phyloP scores from a whole-genome alignment of 78 protist species.

The Dictyostelium capitatum region DNA sequence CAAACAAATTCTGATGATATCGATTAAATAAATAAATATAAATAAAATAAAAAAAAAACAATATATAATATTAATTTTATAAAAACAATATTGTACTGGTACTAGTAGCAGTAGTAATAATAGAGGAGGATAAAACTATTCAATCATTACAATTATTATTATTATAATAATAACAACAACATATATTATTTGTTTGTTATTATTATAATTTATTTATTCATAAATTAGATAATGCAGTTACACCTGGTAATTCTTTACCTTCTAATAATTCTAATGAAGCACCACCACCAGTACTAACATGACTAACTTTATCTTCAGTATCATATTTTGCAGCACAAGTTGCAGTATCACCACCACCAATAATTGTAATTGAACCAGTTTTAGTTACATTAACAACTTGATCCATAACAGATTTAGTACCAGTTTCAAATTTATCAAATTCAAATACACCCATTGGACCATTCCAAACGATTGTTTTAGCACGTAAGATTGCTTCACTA shows the following conservation, averaged over 20 bases:
- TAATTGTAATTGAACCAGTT: slow-evolving; percentile 93
- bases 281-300: slow-evolving; percentile 99
- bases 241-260: slow-evolving; percentile 92
- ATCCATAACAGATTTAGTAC: slow-evolving; percentile 91
- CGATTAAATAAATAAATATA: not conserved
- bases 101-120: no score
- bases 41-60: not conserved
- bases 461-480: slow-evolving; percentile 98
- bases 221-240: slow-evolving; percentile 74
- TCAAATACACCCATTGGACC: slow-evolving; percentile 99
- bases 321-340: slow-evolving; percentile 93
- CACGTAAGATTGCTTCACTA: slow-evolving; percentile 58
- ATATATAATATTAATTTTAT: not conserved
- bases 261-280: slow-evolving; percentile 99
- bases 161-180: not conserved
- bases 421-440: slow-evolving; percentile 91
- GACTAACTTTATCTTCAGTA: slow-evolving; percentile 93
- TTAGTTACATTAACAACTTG: slow-evolving; percentile 92
- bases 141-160: no score
- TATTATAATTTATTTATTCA: not conserved
- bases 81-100: no score
- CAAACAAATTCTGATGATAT: not conserved
- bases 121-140: not conserved
- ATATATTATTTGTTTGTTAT: not conserved
- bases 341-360: slow-evolving; percentile 99